phyloP scores from a whole-genome alignment of 768 basidiomycete genomes.

The Hericium alpestre region DNA sequence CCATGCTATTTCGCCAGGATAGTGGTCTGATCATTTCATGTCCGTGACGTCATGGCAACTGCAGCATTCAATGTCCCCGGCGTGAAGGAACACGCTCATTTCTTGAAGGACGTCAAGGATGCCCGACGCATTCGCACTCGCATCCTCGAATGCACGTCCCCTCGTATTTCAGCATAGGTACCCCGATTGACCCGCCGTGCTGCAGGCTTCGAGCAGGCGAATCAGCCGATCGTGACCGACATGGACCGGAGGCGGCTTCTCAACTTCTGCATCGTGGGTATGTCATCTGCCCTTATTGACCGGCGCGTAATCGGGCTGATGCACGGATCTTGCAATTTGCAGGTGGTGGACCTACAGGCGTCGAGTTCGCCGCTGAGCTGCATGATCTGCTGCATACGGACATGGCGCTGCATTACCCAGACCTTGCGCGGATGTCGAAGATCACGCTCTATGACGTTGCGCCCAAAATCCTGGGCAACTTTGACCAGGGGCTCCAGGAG shows the following conservation, averaged over 20 bases:
- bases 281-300: conserved; percentile 13
- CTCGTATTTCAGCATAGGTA: neutral
- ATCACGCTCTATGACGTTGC: conserved; percentile 82
- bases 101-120: conserved; percentile 72
- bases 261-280: conserved; percentile 81
- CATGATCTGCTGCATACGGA: conserved; percentile 69
- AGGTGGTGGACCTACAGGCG: conserved; percentile 73
- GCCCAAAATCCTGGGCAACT: conserved; percentile 60
- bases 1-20: neutral
- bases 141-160: conserved; percentile 55
- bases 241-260: conserved; percentile 64
- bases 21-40: neutral
- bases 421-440: conserved; percentile 48
- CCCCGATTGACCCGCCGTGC: neutral
- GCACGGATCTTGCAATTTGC: neutral
- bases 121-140: conserved; percentile 61
- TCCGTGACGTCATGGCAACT: neutral
- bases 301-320: conserved; percentile 1
- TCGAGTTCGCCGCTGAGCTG: conserved; percentile 78
- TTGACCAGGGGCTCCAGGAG: conserved; percentile 58
- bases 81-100: conserved; percentile 72
- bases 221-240: conserved; percentile 68
- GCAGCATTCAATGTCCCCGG: conserved; percentile 63
- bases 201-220: conserved; percentile 72
- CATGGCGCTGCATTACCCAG: conserved; percentile 48